These are phyloP conservation scores for Dactylis glomerata DNA, from an alignment of 176 grass and related monocot genomes.

Conservation along the genomic window DNA sequence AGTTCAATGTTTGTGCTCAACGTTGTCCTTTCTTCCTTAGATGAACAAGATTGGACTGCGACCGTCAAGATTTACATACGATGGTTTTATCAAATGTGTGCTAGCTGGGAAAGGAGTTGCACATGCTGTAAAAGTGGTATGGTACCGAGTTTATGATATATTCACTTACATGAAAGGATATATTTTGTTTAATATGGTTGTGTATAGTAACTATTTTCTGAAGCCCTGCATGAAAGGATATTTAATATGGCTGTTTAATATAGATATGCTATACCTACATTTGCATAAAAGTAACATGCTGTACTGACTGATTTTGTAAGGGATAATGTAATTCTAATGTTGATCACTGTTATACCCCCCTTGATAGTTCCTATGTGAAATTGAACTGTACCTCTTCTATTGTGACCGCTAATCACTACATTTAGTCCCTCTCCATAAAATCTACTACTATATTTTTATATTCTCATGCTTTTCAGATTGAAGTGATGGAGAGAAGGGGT, in stretches of 20 bases:
- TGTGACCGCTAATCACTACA: neutral
- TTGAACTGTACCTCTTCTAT: conserved; percentile 18
- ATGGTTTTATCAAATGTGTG: conserved; percentile 70
- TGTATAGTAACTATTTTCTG: neutral
- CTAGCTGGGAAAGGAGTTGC: conserved; percentile 54
- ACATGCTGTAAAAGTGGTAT: conserved; percentile 75
- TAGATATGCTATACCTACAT: conserved; percentile 13
- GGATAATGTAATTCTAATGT: neutral
- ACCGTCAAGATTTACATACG: conserved; percentile 67
- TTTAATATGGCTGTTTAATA: conserved; percentile 15
- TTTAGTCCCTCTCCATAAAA: neutral
- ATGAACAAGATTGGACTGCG: conserved; percentile 68
- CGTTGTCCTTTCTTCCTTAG: conserved; percentile 49
- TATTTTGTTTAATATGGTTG: conserved; percentile 19
- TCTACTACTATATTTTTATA: neutral
- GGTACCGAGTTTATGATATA: conserved; percentile 23
- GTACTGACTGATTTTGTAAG: neutral
- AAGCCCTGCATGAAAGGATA: neutral
- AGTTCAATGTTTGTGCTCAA: conserved; percentile 13
- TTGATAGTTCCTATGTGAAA: neutral
- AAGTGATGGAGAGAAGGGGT: conserved; percentile 58
- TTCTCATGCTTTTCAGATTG: conserved; percentile 58
- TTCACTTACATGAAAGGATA: conserved; percentile 2
- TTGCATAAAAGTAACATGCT: neutral
- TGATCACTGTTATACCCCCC: neutral